Conservation (phyloP, 2,329 filamentous ascomycete species). For the Beauveria sp. region DNA sequence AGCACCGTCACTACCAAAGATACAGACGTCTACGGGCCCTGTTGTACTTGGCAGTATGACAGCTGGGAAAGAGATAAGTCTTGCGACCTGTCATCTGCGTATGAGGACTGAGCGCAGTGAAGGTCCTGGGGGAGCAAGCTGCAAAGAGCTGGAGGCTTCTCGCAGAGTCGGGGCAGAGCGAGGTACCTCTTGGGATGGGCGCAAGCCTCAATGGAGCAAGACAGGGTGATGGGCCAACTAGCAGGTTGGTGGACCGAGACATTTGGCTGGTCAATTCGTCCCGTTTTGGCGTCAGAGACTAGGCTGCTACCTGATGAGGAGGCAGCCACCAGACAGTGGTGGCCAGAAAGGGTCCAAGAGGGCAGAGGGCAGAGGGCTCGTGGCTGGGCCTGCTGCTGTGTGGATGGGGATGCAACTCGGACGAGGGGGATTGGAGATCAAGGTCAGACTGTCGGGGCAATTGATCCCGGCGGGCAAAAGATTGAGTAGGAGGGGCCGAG, state of each 20-base stretch:
- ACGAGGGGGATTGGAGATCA: too few species aligned
- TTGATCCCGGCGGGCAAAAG: background rate
- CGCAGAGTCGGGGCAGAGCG: background rate
- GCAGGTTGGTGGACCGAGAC: conserved; percentile 5
- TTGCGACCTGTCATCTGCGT: conserved; percentile 12
- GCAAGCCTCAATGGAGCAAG: background rate
- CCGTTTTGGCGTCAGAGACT: background rate
- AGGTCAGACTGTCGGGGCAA: background rate
- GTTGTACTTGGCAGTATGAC: background rate
- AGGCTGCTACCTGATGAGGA: conserved; percentile 6
- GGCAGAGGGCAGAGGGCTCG: background rate
- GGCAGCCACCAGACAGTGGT: background rate
- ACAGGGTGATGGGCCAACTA: background rate
- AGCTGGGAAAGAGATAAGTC: background rate
- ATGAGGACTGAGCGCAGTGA: conserved; percentile 7
- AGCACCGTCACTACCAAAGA: background rate
- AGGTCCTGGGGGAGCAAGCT: background rate
- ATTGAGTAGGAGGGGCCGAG: background rate
- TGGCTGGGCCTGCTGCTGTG: background rate
- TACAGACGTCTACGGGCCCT: background rate
- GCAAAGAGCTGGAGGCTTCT: background rate
- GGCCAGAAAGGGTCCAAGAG: conserved; percentile 4
- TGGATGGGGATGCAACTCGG: background rate
- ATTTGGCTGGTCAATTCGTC: conserved; percentile 7
- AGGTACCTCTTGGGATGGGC: background rate